These are phyloP conservation scores for Blastocladiella britannica DNA, from an alignment of 192 early-diverging fungal species.

Conservation along the genomic window DNA sequence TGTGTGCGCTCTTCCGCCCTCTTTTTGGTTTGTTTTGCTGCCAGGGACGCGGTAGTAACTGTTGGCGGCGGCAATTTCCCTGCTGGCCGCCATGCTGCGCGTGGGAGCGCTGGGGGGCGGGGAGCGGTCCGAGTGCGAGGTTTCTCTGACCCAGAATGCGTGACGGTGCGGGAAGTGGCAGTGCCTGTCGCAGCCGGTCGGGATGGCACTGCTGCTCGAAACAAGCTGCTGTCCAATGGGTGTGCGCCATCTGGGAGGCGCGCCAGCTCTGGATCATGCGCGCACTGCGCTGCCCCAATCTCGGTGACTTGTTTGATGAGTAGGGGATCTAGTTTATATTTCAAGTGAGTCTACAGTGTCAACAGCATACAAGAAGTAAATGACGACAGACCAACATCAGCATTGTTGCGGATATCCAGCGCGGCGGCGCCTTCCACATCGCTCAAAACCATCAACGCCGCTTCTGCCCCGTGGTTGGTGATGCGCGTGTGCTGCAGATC, in stretches of 20 bases:
- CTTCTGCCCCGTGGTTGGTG: neutral
- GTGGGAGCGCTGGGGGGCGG: neutral
- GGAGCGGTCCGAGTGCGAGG: neutral
- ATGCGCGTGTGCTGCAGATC: neutral
- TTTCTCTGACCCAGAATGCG: neutral
- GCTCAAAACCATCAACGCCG: neutral
- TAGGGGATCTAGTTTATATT: neutral
- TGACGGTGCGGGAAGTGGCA: neutral
- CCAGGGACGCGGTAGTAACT: neutral
- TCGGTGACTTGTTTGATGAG: neutral
- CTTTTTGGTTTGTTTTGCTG: neutral
- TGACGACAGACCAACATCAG: neutral
- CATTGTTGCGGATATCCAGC: neutral
- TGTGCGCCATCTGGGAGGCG: neutral
- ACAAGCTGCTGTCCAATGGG: neutral
- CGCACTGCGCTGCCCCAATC: neutral
- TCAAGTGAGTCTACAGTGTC: neutral
- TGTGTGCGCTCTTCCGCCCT: no score
- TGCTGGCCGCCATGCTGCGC: neutral
- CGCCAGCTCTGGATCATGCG: neutral
- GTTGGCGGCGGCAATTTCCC: neutral
- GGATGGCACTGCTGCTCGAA: neutral
- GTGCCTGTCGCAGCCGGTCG: no score
- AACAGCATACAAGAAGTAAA: neutral
- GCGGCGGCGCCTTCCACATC: neutral